phyloP scores from a whole-genome alignment of 164 flowering plant species.

The Berberis thunbergii region DNA sequence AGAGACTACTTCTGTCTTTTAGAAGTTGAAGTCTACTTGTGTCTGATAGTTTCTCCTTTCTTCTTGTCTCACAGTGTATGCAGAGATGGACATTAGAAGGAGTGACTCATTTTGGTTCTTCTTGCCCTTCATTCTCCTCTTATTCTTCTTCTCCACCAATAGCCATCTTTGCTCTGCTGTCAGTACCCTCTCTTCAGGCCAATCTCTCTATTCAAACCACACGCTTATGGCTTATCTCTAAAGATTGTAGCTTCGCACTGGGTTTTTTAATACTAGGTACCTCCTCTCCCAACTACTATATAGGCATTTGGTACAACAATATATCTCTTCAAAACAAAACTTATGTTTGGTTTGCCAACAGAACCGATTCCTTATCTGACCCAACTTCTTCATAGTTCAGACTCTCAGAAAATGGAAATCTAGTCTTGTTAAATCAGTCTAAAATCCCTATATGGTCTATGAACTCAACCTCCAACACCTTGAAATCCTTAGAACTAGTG shows the following conservation, averaged over 20 bases:
- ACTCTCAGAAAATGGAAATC: conserved; percentile 15
- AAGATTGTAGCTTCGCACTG: conserved; percentile 10
- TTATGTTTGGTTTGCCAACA: conserved; percentile 25
- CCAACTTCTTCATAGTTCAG: conserved; percentile 9
- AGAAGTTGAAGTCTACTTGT: too few species aligned
- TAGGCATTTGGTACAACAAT: conserved; percentile 21
- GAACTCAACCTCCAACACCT: conserved; percentile 4
- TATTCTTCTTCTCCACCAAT: conserved; percentile 4
- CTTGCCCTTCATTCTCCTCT: not conserved
- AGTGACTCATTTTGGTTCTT: too few species aligned
- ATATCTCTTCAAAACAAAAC: not conserved
- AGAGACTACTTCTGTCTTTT: too few species aligned
- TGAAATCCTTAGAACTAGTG: conserved; percentile 10
- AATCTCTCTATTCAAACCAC: conserved; percentile 15
- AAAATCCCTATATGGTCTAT: conserved; percentile 24
- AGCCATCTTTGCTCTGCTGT: conserved; percentile 5
- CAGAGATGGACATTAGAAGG: too few species aligned
- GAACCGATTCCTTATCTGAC: conserved; percentile 12
- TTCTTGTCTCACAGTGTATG: too few species aligned
- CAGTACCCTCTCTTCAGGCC: conserved; percentile 14
- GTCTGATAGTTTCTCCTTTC: too few species aligned
- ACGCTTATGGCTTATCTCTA: conserved; percentile 13
- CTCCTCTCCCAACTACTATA: conserved; percentile 7
- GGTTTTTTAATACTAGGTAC: conserved; percentile 20
- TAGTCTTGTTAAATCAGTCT: conserved; percentile 15